A percentile compares a stretch with the other conserved stretches of the same genome.
phyloP scores from a whole-genome alignment of 164 flowering plant genomes.

The Tetracentron sinense region DNA sequence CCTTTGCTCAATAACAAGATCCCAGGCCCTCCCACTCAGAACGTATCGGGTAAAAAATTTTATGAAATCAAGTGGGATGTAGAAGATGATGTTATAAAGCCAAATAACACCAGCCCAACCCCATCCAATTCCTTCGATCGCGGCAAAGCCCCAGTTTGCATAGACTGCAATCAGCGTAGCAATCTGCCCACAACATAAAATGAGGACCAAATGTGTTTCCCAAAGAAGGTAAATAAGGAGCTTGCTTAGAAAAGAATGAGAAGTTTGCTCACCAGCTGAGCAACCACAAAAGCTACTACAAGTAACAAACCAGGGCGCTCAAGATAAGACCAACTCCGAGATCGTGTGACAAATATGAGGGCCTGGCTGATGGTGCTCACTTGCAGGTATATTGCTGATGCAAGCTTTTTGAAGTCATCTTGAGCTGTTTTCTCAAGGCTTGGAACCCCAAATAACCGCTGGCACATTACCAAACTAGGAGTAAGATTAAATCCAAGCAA shows the following conservation, averaged over 20 bases:
- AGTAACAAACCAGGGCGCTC: conserved; percentile 82
- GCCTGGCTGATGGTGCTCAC: conserved; percentile 93
- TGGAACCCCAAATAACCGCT: conserved; percentile 56
- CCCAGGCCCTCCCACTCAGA: conserved; percentile 87
- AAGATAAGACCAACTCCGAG: conserved; percentile 74
- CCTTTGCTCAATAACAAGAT: conserved; percentile 78
- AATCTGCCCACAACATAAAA: conserved; percentile 35
- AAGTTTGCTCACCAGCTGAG: conserved; percentile 61
- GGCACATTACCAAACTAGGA: conserved; percentile 13
- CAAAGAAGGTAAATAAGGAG: not conserved
- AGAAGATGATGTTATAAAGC: conserved; percentile 69
- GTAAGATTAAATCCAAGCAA: not conserved
- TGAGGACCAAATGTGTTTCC: not conserved
- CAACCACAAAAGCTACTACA: conserved; percentile 59
- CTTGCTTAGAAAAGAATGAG: not conserved
- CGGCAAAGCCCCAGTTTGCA: conserved; percentile 76
- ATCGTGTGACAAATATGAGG: conserved; percentile 80
- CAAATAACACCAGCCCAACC: conserved; percentile 95
- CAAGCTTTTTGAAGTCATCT: conserved; percentile 56
- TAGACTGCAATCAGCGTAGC: conserved; percentile 86
- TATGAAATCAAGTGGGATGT: conserved; percentile 74
- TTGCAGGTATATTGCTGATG: conserved; percentile 86
- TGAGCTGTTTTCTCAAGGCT: conserved; percentile 54
- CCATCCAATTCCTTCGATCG: conserved; percentile 90
- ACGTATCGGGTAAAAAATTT: conserved; percentile 71